These are phyloP conservation scores for Xerophyta viscosa DNA, from an alignment of 106 monocot genomes.

Conservation along the genomic window DNA sequence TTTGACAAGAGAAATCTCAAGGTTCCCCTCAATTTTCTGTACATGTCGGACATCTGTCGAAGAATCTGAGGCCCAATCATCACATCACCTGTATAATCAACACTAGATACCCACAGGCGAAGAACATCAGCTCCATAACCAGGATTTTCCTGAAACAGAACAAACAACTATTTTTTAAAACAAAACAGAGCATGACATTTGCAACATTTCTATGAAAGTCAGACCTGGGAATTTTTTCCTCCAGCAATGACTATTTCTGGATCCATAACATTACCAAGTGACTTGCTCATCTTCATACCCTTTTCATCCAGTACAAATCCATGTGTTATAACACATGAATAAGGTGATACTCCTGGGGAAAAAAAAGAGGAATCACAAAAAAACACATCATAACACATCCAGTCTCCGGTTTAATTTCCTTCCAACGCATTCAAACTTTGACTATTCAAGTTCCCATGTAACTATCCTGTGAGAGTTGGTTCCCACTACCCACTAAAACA, in stretches of 20 bases:
- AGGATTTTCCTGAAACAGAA: slow-evolving; percentile 57
- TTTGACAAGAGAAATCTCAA: slow-evolving; percentile 89
- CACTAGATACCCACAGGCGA: slow-evolving; percentile 97
- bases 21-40: slow-evolving; percentile 90
- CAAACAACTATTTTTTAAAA: slow-evolving; percentile 3
- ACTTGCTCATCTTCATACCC: slow-evolving; percentile 99
- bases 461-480: too few relatives aligned
- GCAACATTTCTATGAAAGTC: slow-evolving; percentile 1
- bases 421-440: too few relatives aligned
- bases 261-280: slow-evolving; percentile 96
- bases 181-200: not conserved
- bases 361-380: too few relatives aligned
- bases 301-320: slow-evolving; percentile 98
- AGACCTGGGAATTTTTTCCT: slow-evolving; percentile 69
- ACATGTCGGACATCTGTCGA: slow-evolving; percentile 95
- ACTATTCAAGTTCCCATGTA: too few relatives aligned
- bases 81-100: slow-evolving; percentile 91
- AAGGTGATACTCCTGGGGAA: slow-evolving; percentile 79
- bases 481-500: too few relatives aligned
- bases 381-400: too few relatives aligned
- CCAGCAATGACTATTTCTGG: slow-evolving; percentile 78
- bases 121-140: slow-evolving; percentile 97
- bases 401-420: too few relatives aligned
- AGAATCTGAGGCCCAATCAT: slow-evolving; percentile 91
- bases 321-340: slow-evolving; percentile 88